A percentile compares a stretch with the other conserved stretches of the same genome.
Conservation (phyloP, 306 rosid species). For the Hippophae tibetana region DNA sequence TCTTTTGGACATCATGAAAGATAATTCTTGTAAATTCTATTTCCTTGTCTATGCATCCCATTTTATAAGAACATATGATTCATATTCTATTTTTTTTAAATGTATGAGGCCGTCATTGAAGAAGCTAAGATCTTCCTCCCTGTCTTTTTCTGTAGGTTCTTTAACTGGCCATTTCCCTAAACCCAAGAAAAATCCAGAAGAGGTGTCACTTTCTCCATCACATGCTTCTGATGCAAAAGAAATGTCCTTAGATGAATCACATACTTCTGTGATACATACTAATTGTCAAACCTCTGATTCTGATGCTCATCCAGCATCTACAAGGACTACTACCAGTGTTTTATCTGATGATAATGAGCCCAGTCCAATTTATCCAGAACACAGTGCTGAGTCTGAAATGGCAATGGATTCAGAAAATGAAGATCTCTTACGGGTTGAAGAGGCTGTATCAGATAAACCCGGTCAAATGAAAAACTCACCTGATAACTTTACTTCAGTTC, state of each 20-base stretch:
- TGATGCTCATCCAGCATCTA: slow-evolving; percentile 16
- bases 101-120: not conserved
- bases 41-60: slow-evolving; percentile 2
- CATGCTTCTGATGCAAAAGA: slow-evolving; percentile 16
- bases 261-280: slow-evolving; percentile 6
- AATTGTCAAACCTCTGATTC: slow-evolving; percentile 13
- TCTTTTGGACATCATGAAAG: slow-evolving; percentile 26
- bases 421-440: slow-evolving; percentile 24
- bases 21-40: slow-evolving; percentile 28
- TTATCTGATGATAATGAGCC: slow-evolving; percentile 20
- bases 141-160: slow-evolving; percentile 28
- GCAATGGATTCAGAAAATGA: slow-evolving; percentile 19
- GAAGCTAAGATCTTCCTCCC: slow-evolving; percentile 10
- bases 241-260: slow-evolving; percentile 19
- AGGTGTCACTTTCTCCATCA: slow-evolving; percentile 10
- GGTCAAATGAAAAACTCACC: slow-evolving; percentile 24
- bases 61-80: not conserved
- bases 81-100: slow-evolving; percentile 1
- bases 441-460: slow-evolving; percentile 16
- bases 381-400: slow-evolving; percentile 9
- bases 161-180: slow-evolving; percentile 16
- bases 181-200: slow-evolving; percentile 25
- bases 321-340: slow-evolving; percentile 1
- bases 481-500: slow-evolving; percentile 12
- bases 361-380: slow-evolving; percentile 14